A percentile compares a stretch with the other conserved stretches of the same genome.
Conservation (phyloP, 176 grass and related monocot species). For the Oryza longistaminata region DNA sequence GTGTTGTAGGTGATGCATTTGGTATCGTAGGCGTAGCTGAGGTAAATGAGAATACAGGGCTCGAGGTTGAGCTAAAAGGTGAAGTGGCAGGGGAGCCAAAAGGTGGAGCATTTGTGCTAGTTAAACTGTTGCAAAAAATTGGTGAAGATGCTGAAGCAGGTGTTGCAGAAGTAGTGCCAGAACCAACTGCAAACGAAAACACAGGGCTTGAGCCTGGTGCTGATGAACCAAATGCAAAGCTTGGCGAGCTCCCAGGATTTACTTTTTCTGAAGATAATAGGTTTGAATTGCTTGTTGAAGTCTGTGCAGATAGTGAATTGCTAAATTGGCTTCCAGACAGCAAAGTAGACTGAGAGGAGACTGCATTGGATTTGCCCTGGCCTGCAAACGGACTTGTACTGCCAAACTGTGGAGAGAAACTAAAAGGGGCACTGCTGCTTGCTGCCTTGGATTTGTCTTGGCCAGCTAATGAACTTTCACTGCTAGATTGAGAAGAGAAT, state of each 20-base stretch:
- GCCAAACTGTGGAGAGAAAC: slow-evolving; percentile 27
- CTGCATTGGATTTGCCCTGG: slow-evolving; percentile 18
- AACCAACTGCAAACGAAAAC: slow-evolving; percentile 1
- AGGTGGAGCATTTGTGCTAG: not conserved
- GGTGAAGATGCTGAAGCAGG: not conserved
- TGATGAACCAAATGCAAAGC: slow-evolving; percentile 33
- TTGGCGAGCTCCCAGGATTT: not conserved
- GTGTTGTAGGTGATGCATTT: slow-evolving; percentile 24
- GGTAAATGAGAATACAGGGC: slow-evolving; percentile 35
- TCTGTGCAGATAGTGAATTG: slow-evolving; percentile 7
- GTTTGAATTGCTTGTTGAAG: slow-evolving; percentile 7
- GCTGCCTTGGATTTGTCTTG: slow-evolving; percentile 33
- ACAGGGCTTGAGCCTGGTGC: slow-evolving; percentile 5
- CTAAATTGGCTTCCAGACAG: slow-evolving; percentile 18
- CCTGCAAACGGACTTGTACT: not conserved
- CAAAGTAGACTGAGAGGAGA: slow-evolving; percentile 8
- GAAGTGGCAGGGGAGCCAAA: slow-evolving; percentile 29
- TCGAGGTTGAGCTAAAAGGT: slow-evolving; percentile 18
- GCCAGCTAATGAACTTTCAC: slow-evolving; percentile 28
- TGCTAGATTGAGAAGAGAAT: slow-evolving; percentile 15
- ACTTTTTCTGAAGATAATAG: slow-evolving; percentile 15
- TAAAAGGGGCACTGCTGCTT: slow-evolving; percentile 10
- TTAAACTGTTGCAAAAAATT: slow-evolving; percentile 32
- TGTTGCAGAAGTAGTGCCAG: slow-evolving; percentile 1
- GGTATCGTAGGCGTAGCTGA: slow-evolving; percentile 32